phyloP scores from a whole-genome alignment of 768 basidiomycete species.

The Mycena floridula region DNA sequence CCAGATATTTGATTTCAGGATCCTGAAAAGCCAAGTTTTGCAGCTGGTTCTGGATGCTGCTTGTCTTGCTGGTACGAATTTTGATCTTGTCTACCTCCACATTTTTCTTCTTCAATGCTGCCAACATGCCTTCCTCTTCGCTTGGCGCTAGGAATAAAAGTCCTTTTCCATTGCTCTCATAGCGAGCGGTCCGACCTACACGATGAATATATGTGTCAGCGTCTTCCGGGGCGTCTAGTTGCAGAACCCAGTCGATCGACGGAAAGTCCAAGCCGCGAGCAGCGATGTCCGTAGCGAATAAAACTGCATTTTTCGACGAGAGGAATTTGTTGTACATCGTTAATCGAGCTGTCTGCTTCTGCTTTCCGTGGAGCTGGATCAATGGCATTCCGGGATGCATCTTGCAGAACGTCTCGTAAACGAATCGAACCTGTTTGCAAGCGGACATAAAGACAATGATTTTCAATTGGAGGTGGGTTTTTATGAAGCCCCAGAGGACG shows the following conservation, averaged over 20 bases:
- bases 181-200: slow-evolving; percentile 91
- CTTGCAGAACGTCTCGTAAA: slow-evolving; percentile 91
- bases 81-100: slow-evolving; percentile 77
- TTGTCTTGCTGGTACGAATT: slow-evolving; percentile 81
- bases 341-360: slow-evolving; percentile 88
- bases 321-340: slow-evolving; percentile 83
- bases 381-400: slow-evolving; percentile 92
- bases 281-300: slow-evolving; percentile 95
- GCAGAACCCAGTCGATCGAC: slow-evolving; percentile 93
- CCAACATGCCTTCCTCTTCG: slow-evolving; percentile 89
- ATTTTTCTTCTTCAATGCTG: slow-evolving; percentile 63
- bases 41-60: slow-evolving; percentile 78
- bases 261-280: slow-evolving; percentile 97
- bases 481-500: slow-evolving; percentile 91
- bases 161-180: slow-evolving; percentile 84
- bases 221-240: slow-evolving; percentile 94
- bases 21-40: slow-evolving; percentile 93
- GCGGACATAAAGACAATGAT: slow-evolving; percentile 90
- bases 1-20: slow-evolving; percentile 95
- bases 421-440: slow-evolving; percentile 96
- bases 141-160: slow-evolving; percentile 80
- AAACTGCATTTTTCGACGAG: slow-evolving; percentile 70
- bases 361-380: slow-evolving; percentile 94
- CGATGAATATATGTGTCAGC: slow-evolving; percentile 97
- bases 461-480: slow-evolving; percentile 87